Base-by-base conservation (phyloP, 768 basidiomycete genomes). In the Tylopilus subfusipes region DNA sequence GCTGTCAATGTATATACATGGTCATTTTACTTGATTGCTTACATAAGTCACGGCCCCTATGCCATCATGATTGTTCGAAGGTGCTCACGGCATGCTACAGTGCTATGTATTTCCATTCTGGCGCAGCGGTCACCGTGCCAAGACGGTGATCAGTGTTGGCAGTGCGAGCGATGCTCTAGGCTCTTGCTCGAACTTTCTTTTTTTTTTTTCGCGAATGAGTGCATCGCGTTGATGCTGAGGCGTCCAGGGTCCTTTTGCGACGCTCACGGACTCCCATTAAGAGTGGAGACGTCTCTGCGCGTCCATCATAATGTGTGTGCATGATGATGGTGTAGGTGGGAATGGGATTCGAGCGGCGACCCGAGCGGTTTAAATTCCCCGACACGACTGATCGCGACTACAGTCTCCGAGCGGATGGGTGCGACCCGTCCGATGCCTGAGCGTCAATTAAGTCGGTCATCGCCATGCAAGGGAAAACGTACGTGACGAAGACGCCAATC, bases 401-500 rank as follows among this genome's bases (percentile, higher is more conserved):
- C n/a, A n/a, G n/a, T n/a, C n/a, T 38, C 16, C 9, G 38, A 38
- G 38, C 38, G 38, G 38, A 18, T 1, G 38, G 34, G 6, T 36
- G 34, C 13, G 7, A n/a, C 27, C 10, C 30, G 30, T 10, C 30
- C 30, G 2, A 4, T 36, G 14, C n/a, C 18, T 36, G 34, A 38
- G 38, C n/a, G 38, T 19, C 38, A 38, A 38, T n/a, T n/a, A 7
- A 19, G 53, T 47, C 1, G 44, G 56, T 55, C 49, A 51, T 19
- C 13, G 34, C n/a, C 53, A 60, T 60, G n/a, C 59, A 51, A 47
- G 39, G 50, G 27, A 10, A 31, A 24, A 42, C 24, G 34, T 36
- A 48, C 30, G 50, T 57, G 52, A 36, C 13, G n/a, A 8, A 18
- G 45, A 62, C 29, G 59, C 31, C 42, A 60, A 60, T 60, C 60